Percentiles rank a stretch among this genome's conserved stretches.
These are phyloP conservation scores for Lecanicillium sp. DNA, from an alignment of 2,329 filamentous ascomycete genomes.

Conservation along the genomic window DNA sequence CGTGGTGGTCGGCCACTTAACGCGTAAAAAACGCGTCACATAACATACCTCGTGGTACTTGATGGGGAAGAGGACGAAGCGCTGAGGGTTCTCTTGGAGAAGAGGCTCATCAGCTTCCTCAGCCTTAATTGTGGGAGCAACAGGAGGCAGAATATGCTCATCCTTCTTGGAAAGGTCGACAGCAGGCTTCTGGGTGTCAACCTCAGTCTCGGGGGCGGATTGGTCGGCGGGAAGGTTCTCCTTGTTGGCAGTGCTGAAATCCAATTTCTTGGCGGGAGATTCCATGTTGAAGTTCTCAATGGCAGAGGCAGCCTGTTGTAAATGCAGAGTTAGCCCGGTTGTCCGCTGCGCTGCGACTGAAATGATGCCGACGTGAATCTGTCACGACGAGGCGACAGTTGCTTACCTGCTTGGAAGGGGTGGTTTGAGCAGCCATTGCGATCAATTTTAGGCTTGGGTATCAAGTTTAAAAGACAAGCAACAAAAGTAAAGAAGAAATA, in stretches of 20 bases:
- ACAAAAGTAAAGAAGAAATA: conserved; percentile 10
- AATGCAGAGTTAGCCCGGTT: conserved; percentile 22
- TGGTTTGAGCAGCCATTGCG: conserved; percentile 69
- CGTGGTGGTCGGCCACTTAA: conserved; percentile 44
- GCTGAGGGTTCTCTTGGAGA: conserved; percentile 88
- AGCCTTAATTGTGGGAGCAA: conserved; percentile 48
- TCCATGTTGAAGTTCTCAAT: conserved; percentile 90
- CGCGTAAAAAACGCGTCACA: conserved; percentile 50
- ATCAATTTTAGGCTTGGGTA: conserved; percentile 8
- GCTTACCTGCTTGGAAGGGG: conserved; percentile 50
- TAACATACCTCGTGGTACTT: conserved; percentile 94
- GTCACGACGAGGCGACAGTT: conserved; percentile 10
- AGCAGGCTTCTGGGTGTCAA: conserved; percentile 50
- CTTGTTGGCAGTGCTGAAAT: conserved; percentile 67
- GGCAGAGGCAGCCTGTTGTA: conserved; percentile 67
- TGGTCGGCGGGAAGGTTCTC: conserved; percentile 61
- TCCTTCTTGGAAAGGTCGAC: conserved; percentile 42
- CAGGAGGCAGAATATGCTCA: conserved; percentile 28
- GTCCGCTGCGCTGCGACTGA: conserved; percentile 3
- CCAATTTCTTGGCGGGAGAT: conserved; percentile 82
- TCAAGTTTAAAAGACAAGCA: conserved; percentile 7
- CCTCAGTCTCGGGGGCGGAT: conserved; percentile 42
- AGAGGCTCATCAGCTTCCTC: conserved; percentile 81
- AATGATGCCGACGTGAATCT: background rate
- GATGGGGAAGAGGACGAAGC: conserved; percentile 97